Percentiles rank a stretch among this genome's conserved stretches.
Conservation (phyloP, 2,329 filamentous ascomycete species). For the Albophoma yamanashiensis region DNA sequence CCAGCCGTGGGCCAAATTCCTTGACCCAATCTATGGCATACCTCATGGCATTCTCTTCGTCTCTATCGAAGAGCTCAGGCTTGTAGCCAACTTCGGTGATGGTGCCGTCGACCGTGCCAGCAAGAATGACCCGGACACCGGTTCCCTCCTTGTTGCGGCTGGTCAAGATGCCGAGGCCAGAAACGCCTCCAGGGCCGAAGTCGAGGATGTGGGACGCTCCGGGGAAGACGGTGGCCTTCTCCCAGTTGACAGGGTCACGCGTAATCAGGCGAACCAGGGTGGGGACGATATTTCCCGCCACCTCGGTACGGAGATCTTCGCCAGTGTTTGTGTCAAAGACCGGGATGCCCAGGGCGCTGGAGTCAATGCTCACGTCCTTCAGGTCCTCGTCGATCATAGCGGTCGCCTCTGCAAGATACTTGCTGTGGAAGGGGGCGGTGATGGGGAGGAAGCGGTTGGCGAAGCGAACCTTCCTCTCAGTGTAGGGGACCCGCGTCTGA, state of each 20-base stretch:
- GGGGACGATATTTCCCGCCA: constrained; percentile 72
- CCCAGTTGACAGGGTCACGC: constrained; percentile 89
- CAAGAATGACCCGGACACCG: constrained; percentile 90
- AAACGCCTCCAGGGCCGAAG: constrained; percentile 94
- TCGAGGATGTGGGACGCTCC: constrained; percentile 89
- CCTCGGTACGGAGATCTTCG: constrained; percentile 63
- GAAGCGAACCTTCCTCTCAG: constrained; percentile 91
- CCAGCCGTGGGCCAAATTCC: constrained; percentile 84
- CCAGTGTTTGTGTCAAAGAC: constrained; percentile 88
- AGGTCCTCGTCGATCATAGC: constrained; percentile 79
- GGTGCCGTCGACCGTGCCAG: constrained; percentile 84
- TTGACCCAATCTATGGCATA: constrained; percentile 97
- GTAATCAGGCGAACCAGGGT: constrained; percentile 87
- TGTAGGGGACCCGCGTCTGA: constrained; percentile 88
- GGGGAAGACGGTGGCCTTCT: constrained; percentile 84
- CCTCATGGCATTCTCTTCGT: constrained; percentile 88
- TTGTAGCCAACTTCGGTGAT: constrained; percentile 93
- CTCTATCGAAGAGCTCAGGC: constrained; percentile 91
- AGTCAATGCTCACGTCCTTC: constrained; percentile 67
- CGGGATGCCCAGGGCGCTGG: constrained; percentile 64
- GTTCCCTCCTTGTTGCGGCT: constrained; percentile 99
- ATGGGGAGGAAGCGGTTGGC: constrained; percentile 96
- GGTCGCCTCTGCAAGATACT: constrained; percentile 76
- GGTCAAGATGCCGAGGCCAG: constrained; percentile 87
- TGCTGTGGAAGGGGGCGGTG: constrained; percentile 96